These are phyloP conservation scores for Heritiera fomes DNA, from an alignment of 345 rosid species.

Conservation along the genomic window DNA sequence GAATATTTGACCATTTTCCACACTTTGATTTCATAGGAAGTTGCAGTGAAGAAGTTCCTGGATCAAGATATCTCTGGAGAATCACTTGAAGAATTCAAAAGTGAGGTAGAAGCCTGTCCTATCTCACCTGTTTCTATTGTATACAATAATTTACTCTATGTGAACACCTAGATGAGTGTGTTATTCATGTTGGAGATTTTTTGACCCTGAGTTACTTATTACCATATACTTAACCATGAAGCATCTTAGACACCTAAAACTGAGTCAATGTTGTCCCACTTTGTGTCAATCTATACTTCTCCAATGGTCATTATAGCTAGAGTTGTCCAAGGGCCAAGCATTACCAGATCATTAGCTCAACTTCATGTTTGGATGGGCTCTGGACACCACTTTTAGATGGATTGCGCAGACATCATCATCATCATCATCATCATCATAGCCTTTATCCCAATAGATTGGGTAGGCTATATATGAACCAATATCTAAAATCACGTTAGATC, in stretches of 20 bases:
- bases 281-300: neutral
- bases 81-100: conserved; percentile 79
- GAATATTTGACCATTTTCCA: conserved; percentile 19
- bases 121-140: conserved; percentile 9
- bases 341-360: neutral
- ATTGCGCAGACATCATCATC: neutral
- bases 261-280: neutral
- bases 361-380: neutral
- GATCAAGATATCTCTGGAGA: conserved; percentile 83
- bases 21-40: conserved; percentile 57
- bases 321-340: neutral
- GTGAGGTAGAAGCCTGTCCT: conserved; percentile 59
- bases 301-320: neutral
- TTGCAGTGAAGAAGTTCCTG: conserved; percentile 91
- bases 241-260: neutral
- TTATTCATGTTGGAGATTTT: neutral
- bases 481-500: no score
- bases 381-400: neutral
- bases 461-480: no score
- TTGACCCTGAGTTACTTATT: neutral
- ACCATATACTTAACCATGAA: neutral
- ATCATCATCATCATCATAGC: no score
- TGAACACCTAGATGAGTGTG: neutral
- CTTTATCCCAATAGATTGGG: no score
- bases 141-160: conserved; percentile 5